These are phyloP conservation scores for Solanum sitiens DNA, from an alignment of 257 asterid genomes.

Conservation along the genomic window DNA sequence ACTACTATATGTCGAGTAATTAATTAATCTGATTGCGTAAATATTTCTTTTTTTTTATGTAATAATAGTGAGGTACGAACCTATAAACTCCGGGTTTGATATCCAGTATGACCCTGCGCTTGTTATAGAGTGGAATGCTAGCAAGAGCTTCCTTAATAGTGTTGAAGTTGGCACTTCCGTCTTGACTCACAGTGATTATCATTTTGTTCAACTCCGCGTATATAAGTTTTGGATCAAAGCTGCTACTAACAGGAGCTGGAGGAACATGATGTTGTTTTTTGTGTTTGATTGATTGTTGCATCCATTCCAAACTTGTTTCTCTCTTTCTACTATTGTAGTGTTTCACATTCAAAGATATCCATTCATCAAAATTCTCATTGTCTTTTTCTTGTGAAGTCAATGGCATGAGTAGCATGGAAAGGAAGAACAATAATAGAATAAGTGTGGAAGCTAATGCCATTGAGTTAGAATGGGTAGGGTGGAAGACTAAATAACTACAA, in stretches of 20 bases:
- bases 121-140: conserved; percentile 29
- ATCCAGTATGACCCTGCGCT: conserved; percentile 25
- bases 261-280: not conserved
- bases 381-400: not conserved
- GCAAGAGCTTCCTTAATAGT: conserved; percentile 40
- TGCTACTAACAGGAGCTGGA: not conserved
- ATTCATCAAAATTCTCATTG: not conserved
- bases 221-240: conserved; percentile 20
- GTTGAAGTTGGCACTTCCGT: conserved; percentile 30
- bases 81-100: conserved; percentile 46
- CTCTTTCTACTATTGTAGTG: conserved; percentile 10
- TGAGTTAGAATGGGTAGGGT: not conserved
- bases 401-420: not conserved
- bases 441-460: not conserved
- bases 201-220: conserved; percentile 30
- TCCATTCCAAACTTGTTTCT: not conserved
- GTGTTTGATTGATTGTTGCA: not conserved
- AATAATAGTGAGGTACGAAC: not conserved
- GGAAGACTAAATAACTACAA: not conserved
- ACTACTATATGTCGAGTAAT: not conserved
- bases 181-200: conserved; percentile 35
- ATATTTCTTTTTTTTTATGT: not conserved
- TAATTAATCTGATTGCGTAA: not conserved
- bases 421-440: not conserved
- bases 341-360: conserved; percentile 24